phyloP scores from a whole-genome alignment of 495 filamentous ascomycete genomes.

The Trichoderma virens region DNA sequence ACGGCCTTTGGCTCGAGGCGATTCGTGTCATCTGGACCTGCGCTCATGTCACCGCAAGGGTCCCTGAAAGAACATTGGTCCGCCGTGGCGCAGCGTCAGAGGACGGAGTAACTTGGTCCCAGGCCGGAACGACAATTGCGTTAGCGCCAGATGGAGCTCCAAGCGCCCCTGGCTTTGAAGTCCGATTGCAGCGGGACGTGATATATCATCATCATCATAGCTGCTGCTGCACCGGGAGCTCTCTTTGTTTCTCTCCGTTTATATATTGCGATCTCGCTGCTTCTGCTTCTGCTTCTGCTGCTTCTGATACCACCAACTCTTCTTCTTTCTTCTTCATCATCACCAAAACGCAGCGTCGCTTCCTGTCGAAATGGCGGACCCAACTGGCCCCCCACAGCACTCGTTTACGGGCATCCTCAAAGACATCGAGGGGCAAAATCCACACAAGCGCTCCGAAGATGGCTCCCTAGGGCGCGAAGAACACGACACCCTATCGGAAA shows the following conservation, averaged over 20 bases:
- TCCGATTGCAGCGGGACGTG: not conserved
- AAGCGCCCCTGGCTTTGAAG: not conserved
- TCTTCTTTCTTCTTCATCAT: not conserved
- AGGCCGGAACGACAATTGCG: not conserved
- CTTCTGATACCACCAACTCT: not conserved
- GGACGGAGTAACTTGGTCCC: not conserved
- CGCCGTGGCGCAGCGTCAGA: not conserved
- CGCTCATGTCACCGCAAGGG: not conserved
- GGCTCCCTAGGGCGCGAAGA: too few species aligned
- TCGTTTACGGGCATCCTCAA: not conserved
- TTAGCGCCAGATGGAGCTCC: slow-evolving; percentile 7
- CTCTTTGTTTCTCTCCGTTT: not conserved
- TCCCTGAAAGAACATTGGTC: not conserved
- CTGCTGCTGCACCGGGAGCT: too few species aligned
- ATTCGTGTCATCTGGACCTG: too few species aligned
- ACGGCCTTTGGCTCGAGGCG: too few species aligned
- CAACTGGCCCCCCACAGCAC: not conserved
- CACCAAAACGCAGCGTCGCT: not conserved
- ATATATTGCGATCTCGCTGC: not conserved
- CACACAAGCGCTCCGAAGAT: too few species aligned
- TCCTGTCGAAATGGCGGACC: not conserved
- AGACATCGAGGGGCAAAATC: not conserved
- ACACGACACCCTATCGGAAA: not conserved
- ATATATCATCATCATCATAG: not conserved
- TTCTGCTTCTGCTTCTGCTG: not conserved